Evolutionary conservation across 2,329 filamentous ascomycete species (phyloP), one percentile per base, ranked within the genome.

Genomic region (Pseudogymnoascus verrucosus): DNA sequence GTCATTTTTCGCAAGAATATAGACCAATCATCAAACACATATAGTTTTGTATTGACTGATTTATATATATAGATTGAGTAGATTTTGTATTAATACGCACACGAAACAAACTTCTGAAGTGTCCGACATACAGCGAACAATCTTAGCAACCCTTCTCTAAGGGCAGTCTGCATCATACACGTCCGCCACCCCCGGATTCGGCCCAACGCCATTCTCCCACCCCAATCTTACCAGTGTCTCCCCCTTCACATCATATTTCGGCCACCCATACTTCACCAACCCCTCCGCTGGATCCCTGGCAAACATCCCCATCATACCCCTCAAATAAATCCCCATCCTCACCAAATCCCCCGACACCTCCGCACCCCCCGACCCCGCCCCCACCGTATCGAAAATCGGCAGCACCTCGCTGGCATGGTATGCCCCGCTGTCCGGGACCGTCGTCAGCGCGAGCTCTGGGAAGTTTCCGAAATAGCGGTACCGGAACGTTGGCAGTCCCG

Each of bases 381-480:
- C 66, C 11, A 64, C 67, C 0, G 70, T 75, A 61, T 72, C 70
- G 60, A 76, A 77, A 1, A 77, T 61, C 1, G 74, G 61, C 4
- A 71, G 67, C 3, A 77, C 61, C 64, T 78, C 76, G 10, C 70
- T 67, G 1, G 62, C 63, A 63, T 77, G 76, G 65, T 69, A 78
- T 3, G 76, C 71, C 1, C 75, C 74, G 42, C 68, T 70, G n/a
- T 70, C 66, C 19, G 70, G 67, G 11, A 66, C 67, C 3, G 72
- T 68, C 4, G 66, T 68, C 12, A 73, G 51, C 10, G 63, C 64
- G 11, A 72, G 68, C 47, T 77, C 72, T 5, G 74, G 73, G 57
- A 76, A 77, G 7, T 71, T 69, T 8, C 74, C 76, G 36, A 75
- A 71, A 54, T 74, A 78, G 8, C 74, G 69, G 61, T 77, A 78